Evolutionary conservation across 169 alveolate genomes (phyloP).

Genomic region (Cryptosporidium sp.): DNA sequence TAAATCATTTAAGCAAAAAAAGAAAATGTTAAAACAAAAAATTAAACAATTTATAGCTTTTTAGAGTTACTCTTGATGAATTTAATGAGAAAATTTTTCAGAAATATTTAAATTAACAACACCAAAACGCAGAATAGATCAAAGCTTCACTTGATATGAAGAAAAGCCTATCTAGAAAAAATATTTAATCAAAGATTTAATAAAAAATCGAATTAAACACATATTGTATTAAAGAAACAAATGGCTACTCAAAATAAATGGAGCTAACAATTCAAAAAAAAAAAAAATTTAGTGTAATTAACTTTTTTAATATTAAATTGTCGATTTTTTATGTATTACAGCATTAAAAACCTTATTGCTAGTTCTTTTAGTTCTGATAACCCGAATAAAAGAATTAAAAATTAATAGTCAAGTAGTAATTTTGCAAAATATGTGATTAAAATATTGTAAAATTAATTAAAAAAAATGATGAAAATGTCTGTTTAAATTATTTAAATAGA

Average conservation of each 20-base stretch:
- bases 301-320: neutral
- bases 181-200: neutral
- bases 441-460: neutral
- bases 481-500: neutral
- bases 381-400: neutral
- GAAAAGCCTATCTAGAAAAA: neutral
- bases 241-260: neutral
- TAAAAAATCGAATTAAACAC: neutral
- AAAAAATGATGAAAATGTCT: neutral
- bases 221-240: neutral
- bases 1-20: neutral
- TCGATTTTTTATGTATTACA: neutral
- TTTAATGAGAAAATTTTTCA: neutral
- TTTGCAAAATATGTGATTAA: neutral
- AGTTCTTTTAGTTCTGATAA: neutral
- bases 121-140: neutral
- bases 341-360: neutral
- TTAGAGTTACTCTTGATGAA: too few species aligned
- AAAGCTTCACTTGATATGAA: neutral
- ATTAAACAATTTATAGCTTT: neutral
- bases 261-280: neutral
- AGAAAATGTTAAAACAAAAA: neutral
- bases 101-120: neutral
- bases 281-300: neutral
- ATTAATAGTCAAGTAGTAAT: neutral